Percentiles rank a stretch among this genome's conserved stretches.
phyloP scores from a whole-genome alignment of 2,329 filamentous ascomycete species.

The Trichoderma sp. region DNA sequence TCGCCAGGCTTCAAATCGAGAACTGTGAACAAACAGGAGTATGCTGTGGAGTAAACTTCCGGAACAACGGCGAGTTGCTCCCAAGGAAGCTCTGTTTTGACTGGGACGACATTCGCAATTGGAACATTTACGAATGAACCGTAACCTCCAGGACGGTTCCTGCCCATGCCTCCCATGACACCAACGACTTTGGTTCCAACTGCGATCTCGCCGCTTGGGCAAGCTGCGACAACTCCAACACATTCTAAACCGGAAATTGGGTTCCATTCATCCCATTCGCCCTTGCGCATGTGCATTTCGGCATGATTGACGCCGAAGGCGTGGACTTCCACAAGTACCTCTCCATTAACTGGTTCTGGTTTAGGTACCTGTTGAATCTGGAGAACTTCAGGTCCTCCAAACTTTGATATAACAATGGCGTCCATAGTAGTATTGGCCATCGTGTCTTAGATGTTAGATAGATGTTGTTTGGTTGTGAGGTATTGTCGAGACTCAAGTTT shows the following conservation, averaged over 20 bases:
- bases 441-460: too few relatives aligned
- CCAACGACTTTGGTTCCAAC: constrained; percentile 38
- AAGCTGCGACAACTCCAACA: constrained; percentile 42
- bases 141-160: constrained; percentile 42
- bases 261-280: constrained; percentile 43
- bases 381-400: constrained; percentile 9
- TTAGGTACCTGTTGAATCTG: constrained; percentile 9
- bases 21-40: constrained; percentile 8
- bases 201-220: constrained; percentile 36
- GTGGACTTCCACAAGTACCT: constrained; percentile 39
- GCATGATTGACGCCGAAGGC: constrained; percentile 48
- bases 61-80: constrained; percentile 9
- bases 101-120: neutral
- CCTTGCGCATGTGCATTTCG: constrained; percentile 48
- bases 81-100: constrained; percentile 16
- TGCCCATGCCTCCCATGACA: constrained; percentile 47
- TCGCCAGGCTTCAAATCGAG: constrained; percentile 6
- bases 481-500: neutral
- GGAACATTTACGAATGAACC: constrained; percentile 30
- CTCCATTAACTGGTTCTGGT: constrained; percentile 27
- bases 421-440: constrained; percentile 13
- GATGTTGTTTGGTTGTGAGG: neutral
- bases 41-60: constrained; percentile 16
- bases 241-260: constrained; percentile 44
- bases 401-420: constrained; percentile 12